A percentile compares a stretch with the other conserved stretches of the same genome.
These are phyloP conservation scores for Emmonsiellopsis sp. DNA, from an alignment of 2,329 filamentous ascomycete species.

Conservation along the genomic window DNA sequence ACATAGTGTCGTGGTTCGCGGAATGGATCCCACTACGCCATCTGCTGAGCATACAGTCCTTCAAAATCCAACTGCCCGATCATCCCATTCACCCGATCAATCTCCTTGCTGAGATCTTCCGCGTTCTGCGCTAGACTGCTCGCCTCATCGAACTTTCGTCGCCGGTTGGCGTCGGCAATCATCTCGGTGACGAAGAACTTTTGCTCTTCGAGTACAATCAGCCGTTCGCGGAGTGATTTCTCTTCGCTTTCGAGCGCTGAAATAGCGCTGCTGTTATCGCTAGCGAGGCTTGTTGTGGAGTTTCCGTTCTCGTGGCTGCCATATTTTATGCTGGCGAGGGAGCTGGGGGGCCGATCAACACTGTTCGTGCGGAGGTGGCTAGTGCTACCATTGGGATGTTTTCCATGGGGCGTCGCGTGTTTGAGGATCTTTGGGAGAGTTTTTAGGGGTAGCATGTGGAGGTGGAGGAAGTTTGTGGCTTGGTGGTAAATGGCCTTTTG, in stretches of 20 bases:
- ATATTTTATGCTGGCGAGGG: conserved; percentile 52
- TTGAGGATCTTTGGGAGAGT: conserved; percentile 59
- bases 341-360: conserved; percentile 26
- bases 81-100: conserved; percentile 55
- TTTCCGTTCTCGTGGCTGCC: conserved; percentile 39
- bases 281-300: conserved; percentile 43
- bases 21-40: background rate
- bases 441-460: conserved; percentile 84
- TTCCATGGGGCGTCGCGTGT: conserved; percentile 48
- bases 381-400: conserved; percentile 17
- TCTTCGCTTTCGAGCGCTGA: conserved; percentile 72
- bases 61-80: conserved; percentile 59
- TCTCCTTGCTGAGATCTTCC: conserved; percentile 73
- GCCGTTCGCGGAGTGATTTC: conserved; percentile 65
- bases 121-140: conserved; percentile 67
- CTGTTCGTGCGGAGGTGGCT: conserved; percentile 6
- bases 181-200: conserved; percentile 81
- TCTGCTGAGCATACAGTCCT: conserved; percentile 32
- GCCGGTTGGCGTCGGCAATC: conserved; percentile 66
- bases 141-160: conserved; percentile 78
- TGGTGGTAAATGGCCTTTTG: conserved; percentile 77
- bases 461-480: conserved; percentile 72
- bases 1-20: background rate
- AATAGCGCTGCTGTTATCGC: conserved; percentile 47
- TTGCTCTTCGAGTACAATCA: conserved; percentile 85